phyloP scores from a whole-genome alignment of 1,284 basidiomycete genomes.

The Irpex rosettiformis region DNA sequence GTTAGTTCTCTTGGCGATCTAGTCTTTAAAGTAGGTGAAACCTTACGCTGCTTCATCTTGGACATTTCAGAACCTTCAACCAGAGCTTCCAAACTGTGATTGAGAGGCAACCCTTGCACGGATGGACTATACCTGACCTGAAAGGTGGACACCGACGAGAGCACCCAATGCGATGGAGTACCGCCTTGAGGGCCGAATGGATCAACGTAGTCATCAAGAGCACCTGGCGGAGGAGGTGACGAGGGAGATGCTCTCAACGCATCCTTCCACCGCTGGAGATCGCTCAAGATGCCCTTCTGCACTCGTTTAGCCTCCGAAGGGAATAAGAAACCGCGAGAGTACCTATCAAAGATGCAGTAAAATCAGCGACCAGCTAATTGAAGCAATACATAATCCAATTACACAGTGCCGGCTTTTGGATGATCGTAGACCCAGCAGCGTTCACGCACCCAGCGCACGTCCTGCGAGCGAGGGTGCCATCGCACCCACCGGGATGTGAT shows the following conservation, averaged over 20 bases:
- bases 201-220: conserved; percentile 10
- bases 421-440: conserved; percentile 99
- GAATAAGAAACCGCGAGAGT: conserved; percentile 96
- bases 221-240: conserved; percentile 1
- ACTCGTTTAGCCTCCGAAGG: conserved; percentile 83
- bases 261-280: conserved; percentile 22
- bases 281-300: conserved; percentile 37
- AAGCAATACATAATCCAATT: conserved; percentile 31
- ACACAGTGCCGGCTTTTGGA: conserved; percentile 90
- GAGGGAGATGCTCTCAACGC: conserved; percentile 16
- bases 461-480: conserved; percentile 75
- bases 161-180: conserved; percentile 61
- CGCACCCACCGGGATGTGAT: conserved; percentile 94
- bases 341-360: conserved; percentile 44
- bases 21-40: not conserved
- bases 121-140: conserved; percentile 78
- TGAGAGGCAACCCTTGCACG: conserved; percentile 58
- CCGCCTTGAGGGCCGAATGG: conserved; percentile 27
- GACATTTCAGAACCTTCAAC: conserved; percentile 65
- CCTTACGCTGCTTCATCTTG: conserved; percentile 10
- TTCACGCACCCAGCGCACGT: conserved; percentile 89
- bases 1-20: not conserved
- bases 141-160: conserved; percentile 87
- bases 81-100: conserved; percentile 86
- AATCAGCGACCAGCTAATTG: not conserved